Evolutionary conservation across 2,329 filamentous ascomycete species (phyloP).

Genomic region (Arthrobotrys musiformis): DNA sequence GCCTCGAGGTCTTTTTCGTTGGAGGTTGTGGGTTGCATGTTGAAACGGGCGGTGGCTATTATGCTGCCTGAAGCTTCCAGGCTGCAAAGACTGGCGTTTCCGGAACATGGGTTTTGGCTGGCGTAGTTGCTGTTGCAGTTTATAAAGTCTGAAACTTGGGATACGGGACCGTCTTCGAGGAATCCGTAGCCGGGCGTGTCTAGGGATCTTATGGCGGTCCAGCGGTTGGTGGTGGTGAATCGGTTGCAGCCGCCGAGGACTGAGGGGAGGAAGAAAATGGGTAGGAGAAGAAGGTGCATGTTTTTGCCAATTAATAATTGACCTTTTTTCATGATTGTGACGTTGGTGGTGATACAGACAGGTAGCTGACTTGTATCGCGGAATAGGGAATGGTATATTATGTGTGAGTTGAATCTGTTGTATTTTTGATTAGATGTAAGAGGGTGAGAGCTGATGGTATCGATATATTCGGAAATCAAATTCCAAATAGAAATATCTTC

Average conservation of each 20-base stretch:
- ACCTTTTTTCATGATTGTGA: neutral
- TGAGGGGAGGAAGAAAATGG: neutral
- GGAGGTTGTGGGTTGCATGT: neutral
- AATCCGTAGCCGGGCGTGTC: neutral
- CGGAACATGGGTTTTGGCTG: neutral
- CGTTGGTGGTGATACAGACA: neutral
- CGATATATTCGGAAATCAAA: neutral
- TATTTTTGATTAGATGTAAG: neutral
- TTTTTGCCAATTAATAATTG: neutral
- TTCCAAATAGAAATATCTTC: neutral
- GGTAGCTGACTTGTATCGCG: no score
- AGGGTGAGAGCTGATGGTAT: neutral
- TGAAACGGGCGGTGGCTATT: conserved; percentile 3
- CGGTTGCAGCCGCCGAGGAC: conserved; percentile 3
- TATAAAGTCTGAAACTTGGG: neutral
- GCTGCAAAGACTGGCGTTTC: neutral
- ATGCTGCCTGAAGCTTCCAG: neutral
- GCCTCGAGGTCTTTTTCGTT: neutral
- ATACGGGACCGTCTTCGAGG: neutral
- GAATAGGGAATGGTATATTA: neutral
- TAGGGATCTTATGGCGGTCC: neutral
- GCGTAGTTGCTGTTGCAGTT: neutral
- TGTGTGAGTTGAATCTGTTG: neutral
- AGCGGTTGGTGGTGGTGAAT: conserved; percentile 13
- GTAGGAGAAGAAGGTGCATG: neutral